Evolutionary conservation across 306 rosid species (phyloP).

Genomic region (Malus sylvestris): DNA sequence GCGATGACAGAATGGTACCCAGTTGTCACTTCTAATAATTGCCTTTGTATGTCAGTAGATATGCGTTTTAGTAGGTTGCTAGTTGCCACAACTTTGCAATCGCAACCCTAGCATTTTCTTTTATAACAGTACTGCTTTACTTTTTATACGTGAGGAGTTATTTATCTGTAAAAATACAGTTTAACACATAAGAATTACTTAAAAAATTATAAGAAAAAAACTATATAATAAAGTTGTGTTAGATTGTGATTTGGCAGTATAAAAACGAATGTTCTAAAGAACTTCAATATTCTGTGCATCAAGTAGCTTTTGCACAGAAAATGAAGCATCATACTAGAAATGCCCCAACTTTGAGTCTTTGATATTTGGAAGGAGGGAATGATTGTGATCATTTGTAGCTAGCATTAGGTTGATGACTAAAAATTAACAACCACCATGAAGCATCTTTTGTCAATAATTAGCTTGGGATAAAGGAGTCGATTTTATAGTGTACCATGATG

Average conservation of each 20-base stretch:
- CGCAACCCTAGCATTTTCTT: too few relatives aligned
- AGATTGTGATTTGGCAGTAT: too few relatives aligned
- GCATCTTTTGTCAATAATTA: neutral
- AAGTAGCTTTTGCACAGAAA: neutral
- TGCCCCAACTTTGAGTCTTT: neutral
- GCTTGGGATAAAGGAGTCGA: neutral
- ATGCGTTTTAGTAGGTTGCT: neutral
- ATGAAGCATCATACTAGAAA: neutral
- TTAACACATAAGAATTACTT: too few relatives aligned
- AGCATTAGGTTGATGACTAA: neutral
- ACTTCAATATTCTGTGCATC: neutral
- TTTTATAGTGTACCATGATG: constrained; percentile 3
- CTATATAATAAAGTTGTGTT: too few relatives aligned
- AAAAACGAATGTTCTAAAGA: too few relatives aligned
- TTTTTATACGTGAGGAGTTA: too few relatives aligned
- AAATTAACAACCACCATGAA: neutral
- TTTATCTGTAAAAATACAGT: too few relatives aligned
- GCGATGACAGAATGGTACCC: neutral
- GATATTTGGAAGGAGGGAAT: neutral
- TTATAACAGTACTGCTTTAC: too few relatives aligned
- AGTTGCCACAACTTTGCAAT: too few relatives aligned
- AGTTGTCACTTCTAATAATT: neutral
- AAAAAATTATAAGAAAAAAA: too few relatives aligned
- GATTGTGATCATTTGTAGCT: constrained; percentile 11
- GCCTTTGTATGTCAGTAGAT: neutral